phyloP scores from a whole-genome alignment of 148 eudicot genomes.

The Spergularia bocconei region DNA sequence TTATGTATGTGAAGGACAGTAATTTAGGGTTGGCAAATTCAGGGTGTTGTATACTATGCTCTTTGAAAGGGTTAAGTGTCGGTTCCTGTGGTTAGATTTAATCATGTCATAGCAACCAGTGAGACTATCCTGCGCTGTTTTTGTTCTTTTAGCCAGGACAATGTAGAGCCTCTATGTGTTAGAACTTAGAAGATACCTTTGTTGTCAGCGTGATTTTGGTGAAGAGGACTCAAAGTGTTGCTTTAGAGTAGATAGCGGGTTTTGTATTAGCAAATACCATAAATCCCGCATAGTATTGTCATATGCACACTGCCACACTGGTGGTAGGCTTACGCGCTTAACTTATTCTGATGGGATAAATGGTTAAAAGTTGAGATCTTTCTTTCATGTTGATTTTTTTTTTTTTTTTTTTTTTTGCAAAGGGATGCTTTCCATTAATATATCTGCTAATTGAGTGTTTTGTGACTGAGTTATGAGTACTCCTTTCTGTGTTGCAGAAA shows the following conservation, averaged over 20 bases:
- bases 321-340: neutral
- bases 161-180: too few relatives aligned
- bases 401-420: neutral
- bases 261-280: neutral
- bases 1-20: neutral
- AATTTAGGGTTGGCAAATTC: too few relatives aligned
- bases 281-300: neutral
- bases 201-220: neutral
- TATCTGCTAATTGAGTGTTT: neutral
- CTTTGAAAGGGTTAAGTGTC: too few relatives aligned
- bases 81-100: too few relatives aligned
- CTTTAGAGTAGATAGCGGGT: neutral
- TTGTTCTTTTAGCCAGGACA: too few relatives aligned
- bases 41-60: too few relatives aligned
- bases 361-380: neutral
- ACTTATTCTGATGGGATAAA: neutral
- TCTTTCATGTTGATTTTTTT: neutral
- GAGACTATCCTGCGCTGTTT: too few relatives aligned
- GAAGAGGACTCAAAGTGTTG: neutral
- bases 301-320: neutral
- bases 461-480: conserved; percentile 7
- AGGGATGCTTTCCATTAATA: neutral
- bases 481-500: conserved; percentile 35
- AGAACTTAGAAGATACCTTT: neutral
- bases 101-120: too few relatives aligned